Evolutionary conservation across 2,329 filamentous ascomycete genomes (phyloP).

Genomic region (Colletotrichum lini): DNA sequence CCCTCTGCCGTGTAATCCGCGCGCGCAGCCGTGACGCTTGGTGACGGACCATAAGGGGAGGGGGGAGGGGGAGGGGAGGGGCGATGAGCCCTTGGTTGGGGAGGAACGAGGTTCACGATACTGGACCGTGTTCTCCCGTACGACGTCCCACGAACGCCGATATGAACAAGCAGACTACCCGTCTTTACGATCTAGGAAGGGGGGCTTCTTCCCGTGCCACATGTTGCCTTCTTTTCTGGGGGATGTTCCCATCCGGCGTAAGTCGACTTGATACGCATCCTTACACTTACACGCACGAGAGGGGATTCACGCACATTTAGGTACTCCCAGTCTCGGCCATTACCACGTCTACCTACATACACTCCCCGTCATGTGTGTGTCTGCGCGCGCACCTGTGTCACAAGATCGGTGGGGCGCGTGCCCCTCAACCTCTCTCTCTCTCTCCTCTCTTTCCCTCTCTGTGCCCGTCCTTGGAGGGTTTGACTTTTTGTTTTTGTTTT

Average conservation of each 20-base stretch:
- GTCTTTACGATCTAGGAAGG: conserved; percentile 35
- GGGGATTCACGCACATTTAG: background rate
- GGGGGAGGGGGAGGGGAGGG: background rate
- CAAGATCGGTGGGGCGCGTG: background rate
- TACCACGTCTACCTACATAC: background rate
- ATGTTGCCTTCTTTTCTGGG: background rate
- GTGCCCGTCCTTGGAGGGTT: background rate
- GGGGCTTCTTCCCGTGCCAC: background rate
- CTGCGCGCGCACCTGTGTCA: background rate
- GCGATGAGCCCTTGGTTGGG: no score
- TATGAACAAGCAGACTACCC: conserved; percentile 42
- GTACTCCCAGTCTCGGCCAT: background rate
- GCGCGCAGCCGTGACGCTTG: background rate
- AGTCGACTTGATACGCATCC: no score
- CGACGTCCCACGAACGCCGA: conserved; percentile 37
- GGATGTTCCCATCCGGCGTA: no score
- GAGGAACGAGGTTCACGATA: no score
- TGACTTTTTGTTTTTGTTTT: background rate
- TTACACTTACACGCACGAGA: background rate
- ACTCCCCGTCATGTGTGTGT: background rate
- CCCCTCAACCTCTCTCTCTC: background rate
- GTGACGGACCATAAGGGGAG: background rate
- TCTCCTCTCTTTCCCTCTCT: background rate
- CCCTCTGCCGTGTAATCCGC: no score
- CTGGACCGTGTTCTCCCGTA: background rate